Percentiles rank a stretch among this genome's conserved stretches.
Conservation (phyloP, 2,329 filamentous ascomycete species). For the Paecilomyces sp. region DNA sequence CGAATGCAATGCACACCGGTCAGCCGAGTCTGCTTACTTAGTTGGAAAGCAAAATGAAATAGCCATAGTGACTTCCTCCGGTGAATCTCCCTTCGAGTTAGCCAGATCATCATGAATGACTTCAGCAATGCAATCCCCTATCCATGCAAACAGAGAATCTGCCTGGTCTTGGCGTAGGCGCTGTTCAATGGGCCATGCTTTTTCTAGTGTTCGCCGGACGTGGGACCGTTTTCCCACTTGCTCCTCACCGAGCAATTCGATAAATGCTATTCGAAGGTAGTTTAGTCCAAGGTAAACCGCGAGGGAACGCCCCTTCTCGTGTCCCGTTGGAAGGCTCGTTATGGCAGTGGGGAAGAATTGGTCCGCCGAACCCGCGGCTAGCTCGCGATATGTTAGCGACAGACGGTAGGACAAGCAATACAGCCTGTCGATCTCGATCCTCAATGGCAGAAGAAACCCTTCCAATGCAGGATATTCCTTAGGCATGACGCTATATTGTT, state of each 20-base stretch:
- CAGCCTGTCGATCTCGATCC: no score
- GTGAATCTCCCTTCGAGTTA: conserved; percentile 19
- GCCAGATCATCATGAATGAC: conserved; percentile 51
- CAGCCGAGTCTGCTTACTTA: conserved; percentile 19
- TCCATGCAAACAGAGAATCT: conserved; percentile 66
- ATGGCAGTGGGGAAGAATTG: conserved; percentile 37
- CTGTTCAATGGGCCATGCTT: conserved; percentile 66
- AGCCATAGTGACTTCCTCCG: conserved; percentile 28
- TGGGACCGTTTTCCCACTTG: conserved; percentile 29
- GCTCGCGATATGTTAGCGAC: background rate
- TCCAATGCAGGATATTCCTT: no score
- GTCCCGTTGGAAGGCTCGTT: conserved; percentile 37
- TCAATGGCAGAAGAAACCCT: no score
- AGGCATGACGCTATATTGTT: no score
- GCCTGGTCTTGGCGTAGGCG: conserved; percentile 65
- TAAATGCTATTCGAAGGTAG: conserved; percentile 46
- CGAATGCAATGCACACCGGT: conserved; percentile 2
- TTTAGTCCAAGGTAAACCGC: conserved; percentile 47
- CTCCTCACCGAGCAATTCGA: conserved; percentile 38
- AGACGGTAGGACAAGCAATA: no score
- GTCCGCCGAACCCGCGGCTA: conserved; percentile 30
- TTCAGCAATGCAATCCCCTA: conserved; percentile 64
- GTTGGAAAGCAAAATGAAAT: conserved; percentile 39
- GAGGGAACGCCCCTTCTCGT: conserved; percentile 46
- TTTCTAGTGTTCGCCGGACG: conserved; percentile 57